Conservation (phyloP, 2,329 filamentous ascomycete species). For the Beauveria varroae region DNA sequence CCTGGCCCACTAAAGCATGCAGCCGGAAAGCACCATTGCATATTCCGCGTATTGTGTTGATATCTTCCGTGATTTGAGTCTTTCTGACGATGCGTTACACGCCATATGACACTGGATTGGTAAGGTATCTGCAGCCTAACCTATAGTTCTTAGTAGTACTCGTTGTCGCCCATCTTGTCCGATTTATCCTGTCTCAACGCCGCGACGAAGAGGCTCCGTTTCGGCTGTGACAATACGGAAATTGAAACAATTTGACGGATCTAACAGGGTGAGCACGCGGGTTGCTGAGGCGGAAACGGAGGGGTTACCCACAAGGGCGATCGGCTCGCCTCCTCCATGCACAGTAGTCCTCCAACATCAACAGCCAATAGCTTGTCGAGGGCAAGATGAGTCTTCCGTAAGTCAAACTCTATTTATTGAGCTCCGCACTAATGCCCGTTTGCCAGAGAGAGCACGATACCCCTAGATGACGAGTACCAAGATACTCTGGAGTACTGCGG, state of each 20-base stretch:
- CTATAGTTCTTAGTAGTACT: neutral
- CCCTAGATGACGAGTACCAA: conserved; percentile 50
- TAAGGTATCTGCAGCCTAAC: neutral
- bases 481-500: conserved; percentile 54
- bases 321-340: neutral
- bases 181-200: neutral
- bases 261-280: neutral
- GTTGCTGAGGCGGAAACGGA: neutral
- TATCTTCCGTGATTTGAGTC: neutral
- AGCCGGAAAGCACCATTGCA: conserved; percentile 1
- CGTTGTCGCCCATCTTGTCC: neutral
- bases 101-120: neutral
- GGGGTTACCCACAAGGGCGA: neutral
- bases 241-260: neutral
- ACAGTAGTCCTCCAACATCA: neutral
- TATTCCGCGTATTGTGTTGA: neutral
- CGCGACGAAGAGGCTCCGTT: neutral
- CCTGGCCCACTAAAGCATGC: conserved; percentile 10
- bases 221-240: neutral
- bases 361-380: neutral
- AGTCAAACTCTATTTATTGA: neutral
- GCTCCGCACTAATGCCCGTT: neutral
- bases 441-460: conserved; percentile 40
- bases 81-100: neutral
- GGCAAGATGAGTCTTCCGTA: conserved; percentile 1